These are phyloP conservation scores for Aspergillus incahuasiensis DNA, from an alignment of 495 filamentous ascomycete species.

Conservation along the genomic window DNA sequence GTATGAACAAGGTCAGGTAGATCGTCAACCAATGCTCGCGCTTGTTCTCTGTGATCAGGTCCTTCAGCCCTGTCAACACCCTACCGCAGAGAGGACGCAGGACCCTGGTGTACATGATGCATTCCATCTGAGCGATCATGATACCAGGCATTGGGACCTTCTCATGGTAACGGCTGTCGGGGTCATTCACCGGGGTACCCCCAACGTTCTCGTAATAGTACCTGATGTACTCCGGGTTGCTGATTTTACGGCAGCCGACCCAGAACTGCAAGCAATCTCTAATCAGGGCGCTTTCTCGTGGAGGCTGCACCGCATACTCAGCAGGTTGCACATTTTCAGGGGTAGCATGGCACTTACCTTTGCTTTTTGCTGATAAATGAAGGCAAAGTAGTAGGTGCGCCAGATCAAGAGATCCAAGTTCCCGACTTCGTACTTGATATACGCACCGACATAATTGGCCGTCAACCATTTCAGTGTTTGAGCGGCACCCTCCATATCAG, in stretches of 20 bases:
- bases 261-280: slow-evolving; percentile 9
- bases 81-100: slow-evolving; percentile 8
- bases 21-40: slow-evolving; percentile 16
- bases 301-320: slow-evolving; percentile 1
- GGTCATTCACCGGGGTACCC: slow-evolving; percentile 4
- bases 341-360: slow-evolving; percentile 6
- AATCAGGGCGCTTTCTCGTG: slow-evolving; percentile 9
- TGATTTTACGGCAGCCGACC: slow-evolving; percentile 12
- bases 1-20: slow-evolving; percentile 10
- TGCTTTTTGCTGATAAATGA: slow-evolving; percentile 11
- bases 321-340: background rate
- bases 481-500: slow-evolving; percentile 7
- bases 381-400: slow-evolving; percentile 12
- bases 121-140: slow-evolving; percentile 16
- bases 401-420: slow-evolving; percentile 8
- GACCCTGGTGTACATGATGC: slow-evolving; percentile 14
- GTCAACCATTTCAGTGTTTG: slow-evolving; percentile 3
- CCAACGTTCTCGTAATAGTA: slow-evolving; percentile 5
- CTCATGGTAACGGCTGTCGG: slow-evolving; percentile 3
- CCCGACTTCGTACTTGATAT: slow-evolving; percentile 7
- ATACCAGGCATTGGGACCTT: slow-evolving; percentile 9
- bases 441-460: slow-evolving; percentile 3
- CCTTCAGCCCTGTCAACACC: slow-evolving; percentile 7
- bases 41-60: slow-evolving; percentile 13
- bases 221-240: slow-evolving; percentile 6